These are phyloP conservation scores for Stevia rebaudiana DNA, from an alignment of 140 eudicot species.

Conservation along the genomic window DNA sequence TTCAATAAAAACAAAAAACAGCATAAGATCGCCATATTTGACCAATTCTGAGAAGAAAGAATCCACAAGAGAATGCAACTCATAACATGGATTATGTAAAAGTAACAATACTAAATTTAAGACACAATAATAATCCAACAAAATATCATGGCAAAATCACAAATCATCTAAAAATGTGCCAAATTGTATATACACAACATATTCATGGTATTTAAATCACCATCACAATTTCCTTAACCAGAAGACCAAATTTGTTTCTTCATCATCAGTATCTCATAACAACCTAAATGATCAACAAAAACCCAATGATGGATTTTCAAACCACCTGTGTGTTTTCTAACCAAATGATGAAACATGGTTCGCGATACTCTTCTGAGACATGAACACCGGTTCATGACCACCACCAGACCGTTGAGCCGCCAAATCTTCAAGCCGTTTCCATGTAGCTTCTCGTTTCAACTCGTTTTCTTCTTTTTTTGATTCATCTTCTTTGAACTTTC, in stretches of 20 bases:
- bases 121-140: constrained; percentile 22
- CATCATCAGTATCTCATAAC: constrained; percentile 3
- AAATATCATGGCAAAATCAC: constrained; percentile 14
- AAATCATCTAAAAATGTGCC: constrained; percentile 22
- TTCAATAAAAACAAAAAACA: background rate
- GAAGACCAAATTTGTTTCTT: constrained; percentile 10
- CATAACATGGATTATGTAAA: background rate
- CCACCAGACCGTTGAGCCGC: constrained; percentile 44
- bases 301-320: constrained; percentile 15
- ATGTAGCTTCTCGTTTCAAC: constrained; percentile 49
- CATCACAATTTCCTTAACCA: constrained; percentile 18
- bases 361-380: constrained; percentile 24
- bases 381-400: constrained; percentile 38
- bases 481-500: constrained; percentile 58
- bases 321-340: constrained; percentile 8
- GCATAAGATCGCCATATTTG: constrained; percentile 7
- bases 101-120: constrained; percentile 1
- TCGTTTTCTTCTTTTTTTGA: constrained; percentile 41
- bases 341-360: constrained; percentile 31
- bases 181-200: constrained; percentile 26
- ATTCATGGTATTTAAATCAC: constrained; percentile 4
- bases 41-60: background rate
- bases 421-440: constrained; percentile 63
- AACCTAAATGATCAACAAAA: constrained; percentile 12
- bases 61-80: constrained; percentile 5